Evolutionary conservation across 1,284 basidiomycete species (phyloP).

Genomic region (Malassezia sympodialis): DNA sequence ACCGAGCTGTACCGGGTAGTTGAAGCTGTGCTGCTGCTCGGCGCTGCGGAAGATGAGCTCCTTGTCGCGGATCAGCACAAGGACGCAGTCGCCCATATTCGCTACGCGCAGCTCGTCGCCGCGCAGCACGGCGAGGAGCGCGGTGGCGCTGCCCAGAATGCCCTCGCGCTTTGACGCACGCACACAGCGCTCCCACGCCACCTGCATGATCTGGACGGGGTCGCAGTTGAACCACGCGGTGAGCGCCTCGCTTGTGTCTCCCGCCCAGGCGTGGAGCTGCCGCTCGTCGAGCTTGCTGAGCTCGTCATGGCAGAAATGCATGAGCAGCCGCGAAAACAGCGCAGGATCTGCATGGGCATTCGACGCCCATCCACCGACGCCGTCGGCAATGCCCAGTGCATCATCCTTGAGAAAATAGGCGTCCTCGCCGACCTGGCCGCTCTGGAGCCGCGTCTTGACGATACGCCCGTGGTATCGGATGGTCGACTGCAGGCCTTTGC

Average conservation of each 20-base stretch:
- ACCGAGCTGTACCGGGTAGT: slow-evolving; percentile 78
- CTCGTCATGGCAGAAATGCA: slow-evolving; percentile 68
- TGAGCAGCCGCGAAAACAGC: slow-evolving; percentile 69
- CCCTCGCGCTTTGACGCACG: slow-evolving; percentile 51
- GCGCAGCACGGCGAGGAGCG: slow-evolving; percentile 54
- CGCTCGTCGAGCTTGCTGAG: slow-evolving; percentile 36
- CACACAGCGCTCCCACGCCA: slow-evolving; percentile 54
- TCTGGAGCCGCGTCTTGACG: slow-evolving; percentile 43
- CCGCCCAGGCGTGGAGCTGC: slow-evolving; percentile 19
- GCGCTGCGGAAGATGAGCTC: slow-evolving; percentile 73
- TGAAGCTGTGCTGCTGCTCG: slow-evolving; percentile 94
- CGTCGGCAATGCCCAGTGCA: slow-evolving; percentile 76
- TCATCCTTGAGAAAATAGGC: slow-evolving; percentile 71
- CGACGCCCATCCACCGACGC: slow-evolving; percentile 74
- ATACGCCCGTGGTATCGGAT: slow-evolving; percentile 41
- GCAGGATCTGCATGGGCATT: slow-evolving; percentile 56
- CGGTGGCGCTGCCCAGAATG: slow-evolving; percentile 54
- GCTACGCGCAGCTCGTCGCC: slow-evolving; percentile 75
- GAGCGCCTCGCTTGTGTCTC: slow-evolving; percentile 22
- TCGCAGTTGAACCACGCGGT: slow-evolving; percentile 40
- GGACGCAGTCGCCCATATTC: slow-evolving; percentile 76
- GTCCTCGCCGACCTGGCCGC: slow-evolving; percentile 72
- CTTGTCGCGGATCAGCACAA: slow-evolving; percentile 68
- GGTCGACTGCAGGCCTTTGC: slow-evolving; percentile 26
- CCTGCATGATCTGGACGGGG: slow-evolving; percentile 56